A percentile compares a stretch with the other conserved stretches of the same genome.
phyloP scores from a whole-genome alignment of 108 stramenopile species.

The Cyclostephanos tholiformis region DNA sequence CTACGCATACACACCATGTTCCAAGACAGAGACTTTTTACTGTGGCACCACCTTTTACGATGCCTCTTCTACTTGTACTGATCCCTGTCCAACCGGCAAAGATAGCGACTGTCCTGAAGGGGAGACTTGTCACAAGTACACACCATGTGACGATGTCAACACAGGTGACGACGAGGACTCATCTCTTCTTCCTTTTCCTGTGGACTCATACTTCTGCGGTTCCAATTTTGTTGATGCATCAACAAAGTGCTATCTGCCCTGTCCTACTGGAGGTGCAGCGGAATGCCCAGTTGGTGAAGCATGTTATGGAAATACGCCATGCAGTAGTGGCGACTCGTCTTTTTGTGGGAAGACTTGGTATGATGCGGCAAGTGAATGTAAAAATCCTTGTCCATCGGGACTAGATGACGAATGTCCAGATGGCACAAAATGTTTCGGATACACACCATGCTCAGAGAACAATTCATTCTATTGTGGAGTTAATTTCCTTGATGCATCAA shows the following conservation, averaged over 20 bases:
- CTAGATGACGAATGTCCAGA: conserved; percentile 46
- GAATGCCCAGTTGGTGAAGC: conserved; percentile 54
- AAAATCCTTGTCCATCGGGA: conserved; percentile 44
- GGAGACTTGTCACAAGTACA: conserved; percentile 49
- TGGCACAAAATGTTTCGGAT: conserved; percentile 46
- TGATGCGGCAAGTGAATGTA: conserved; percentile 52
- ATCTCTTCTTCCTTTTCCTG: conserved; percentile 7
- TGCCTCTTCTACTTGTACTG: conserved; percentile 38
- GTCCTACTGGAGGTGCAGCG: conserved; percentile 46
- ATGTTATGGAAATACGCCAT: conserved; percentile 48
- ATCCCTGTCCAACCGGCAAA: conserved; percentile 44
- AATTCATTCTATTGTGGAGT: conserved; percentile 53
- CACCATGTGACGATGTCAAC: conserved; percentile 39
- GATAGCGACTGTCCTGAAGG: conserved; percentile 38
- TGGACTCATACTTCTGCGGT: conserved; percentile 47
- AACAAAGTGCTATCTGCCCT: conserved; percentile 46
- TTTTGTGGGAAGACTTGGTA: conserved; percentile 50
- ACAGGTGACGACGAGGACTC: neutral
- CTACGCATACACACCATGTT: conserved; percentile 52
- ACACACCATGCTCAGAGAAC: conserved; percentile 47
- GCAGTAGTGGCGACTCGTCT: conserved; percentile 47
- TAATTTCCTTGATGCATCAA: conserved; percentile 50
- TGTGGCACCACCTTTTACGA: conserved; percentile 50
- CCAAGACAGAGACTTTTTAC: conserved; percentile 49
- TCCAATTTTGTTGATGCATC: conserved; percentile 45